Conservation (phyloP, 495 filamentous ascomycete species). For the Hypoxylon lenormandii region DNA sequence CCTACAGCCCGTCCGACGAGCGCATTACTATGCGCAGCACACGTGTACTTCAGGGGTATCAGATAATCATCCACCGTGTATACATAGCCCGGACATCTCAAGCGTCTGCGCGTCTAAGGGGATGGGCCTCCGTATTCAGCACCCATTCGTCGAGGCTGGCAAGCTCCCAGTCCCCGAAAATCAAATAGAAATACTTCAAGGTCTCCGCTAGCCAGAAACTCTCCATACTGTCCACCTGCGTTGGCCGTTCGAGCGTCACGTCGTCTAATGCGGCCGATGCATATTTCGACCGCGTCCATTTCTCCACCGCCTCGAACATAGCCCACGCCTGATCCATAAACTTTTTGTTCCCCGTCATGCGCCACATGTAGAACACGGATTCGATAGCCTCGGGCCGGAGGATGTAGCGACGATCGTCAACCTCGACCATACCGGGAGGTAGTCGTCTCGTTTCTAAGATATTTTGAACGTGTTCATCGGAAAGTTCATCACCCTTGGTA, state of each 20-base stretch:
- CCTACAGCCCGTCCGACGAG: not conserved
- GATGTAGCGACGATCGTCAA: slow-evolving; percentile 73
- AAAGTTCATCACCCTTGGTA: slow-evolving; percentile 40
- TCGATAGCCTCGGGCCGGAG: slow-evolving; percentile 76
- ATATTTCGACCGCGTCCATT: slow-evolving; percentile 47
- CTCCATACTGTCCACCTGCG: slow-evolving; percentile 61
- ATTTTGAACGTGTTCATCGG: slow-evolving; percentile 54
- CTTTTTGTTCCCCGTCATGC: slow-evolving; percentile 66
- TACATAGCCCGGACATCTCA: not conserved
- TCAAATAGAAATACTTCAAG: slow-evolving; percentile 86
- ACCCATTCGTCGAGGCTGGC: slow-evolving; percentile 70
- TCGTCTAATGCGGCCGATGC: slow-evolving; percentile 51
- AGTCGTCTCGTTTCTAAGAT: slow-evolving; percentile 62
- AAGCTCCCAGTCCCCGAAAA: slow-evolving; percentile 78
- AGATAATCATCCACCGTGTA: slow-evolving; percentile 14
- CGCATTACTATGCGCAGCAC: slow-evolving; percentile 13
- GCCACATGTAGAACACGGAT: slow-evolving; percentile 71
- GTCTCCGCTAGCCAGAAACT: slow-evolving; percentile 75
- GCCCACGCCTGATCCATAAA: slow-evolving; percentile 71
- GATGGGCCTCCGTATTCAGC: slow-evolving; percentile 81
- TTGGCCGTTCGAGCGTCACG: slow-evolving; percentile 42
- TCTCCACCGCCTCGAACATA: slow-evolving; percentile 64
- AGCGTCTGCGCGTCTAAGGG: slow-evolving; percentile 67
- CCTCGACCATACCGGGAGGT: slow-evolving; percentile 68
- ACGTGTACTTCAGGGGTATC: slow-evolving; percentile 19